phyloP scores from a whole-genome alignment of 495 filamentous ascomycete genomes.

The Friedmanniomyces endolithicus region DNA sequence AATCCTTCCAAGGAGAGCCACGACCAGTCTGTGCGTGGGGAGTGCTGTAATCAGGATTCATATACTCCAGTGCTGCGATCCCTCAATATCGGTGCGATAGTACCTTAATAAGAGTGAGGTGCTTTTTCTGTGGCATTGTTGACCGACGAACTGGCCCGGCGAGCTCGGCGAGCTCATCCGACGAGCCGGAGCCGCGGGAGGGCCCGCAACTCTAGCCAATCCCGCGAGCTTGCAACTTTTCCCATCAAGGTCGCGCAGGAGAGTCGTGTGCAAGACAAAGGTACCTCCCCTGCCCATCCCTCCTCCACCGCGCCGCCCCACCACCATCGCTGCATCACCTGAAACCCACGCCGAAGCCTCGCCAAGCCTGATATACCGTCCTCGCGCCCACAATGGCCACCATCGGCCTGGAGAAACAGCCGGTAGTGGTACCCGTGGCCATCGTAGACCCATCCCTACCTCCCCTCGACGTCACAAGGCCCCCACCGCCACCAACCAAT shows the following conservation, averaged over 20 bases:
- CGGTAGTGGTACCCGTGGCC: neutral
- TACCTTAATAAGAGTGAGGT: too few species aligned
- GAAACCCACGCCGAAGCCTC: neutral
- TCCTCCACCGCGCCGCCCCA: neutral
- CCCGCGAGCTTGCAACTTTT: too few species aligned
- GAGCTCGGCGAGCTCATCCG: too few species aligned
- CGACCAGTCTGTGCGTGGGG: too few species aligned
- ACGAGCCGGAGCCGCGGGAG: too few species aligned
- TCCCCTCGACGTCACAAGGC: slow-evolving; percentile 42
- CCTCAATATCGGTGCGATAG: too few species aligned
- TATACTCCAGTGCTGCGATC: too few species aligned
- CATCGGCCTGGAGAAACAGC: neutral
- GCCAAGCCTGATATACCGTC: neutral
- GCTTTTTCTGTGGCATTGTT: too few species aligned
- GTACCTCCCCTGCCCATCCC: neutral
- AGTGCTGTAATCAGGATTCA: too few species aligned
- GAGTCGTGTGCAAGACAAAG: neutral
- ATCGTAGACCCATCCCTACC: slow-evolving; percentile 5
- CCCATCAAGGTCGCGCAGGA: neutral
- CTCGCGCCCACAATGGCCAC: neutral
- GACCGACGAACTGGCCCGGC: too few species aligned
- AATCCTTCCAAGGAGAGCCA: neutral
- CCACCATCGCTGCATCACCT: neutral
- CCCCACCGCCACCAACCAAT: slow-evolving; percentile 9
- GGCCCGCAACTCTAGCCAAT: too few species aligned